Conservation (phyloP, 2,329 filamentous ascomycete species). For the Sarocladium kiliense region DNA sequence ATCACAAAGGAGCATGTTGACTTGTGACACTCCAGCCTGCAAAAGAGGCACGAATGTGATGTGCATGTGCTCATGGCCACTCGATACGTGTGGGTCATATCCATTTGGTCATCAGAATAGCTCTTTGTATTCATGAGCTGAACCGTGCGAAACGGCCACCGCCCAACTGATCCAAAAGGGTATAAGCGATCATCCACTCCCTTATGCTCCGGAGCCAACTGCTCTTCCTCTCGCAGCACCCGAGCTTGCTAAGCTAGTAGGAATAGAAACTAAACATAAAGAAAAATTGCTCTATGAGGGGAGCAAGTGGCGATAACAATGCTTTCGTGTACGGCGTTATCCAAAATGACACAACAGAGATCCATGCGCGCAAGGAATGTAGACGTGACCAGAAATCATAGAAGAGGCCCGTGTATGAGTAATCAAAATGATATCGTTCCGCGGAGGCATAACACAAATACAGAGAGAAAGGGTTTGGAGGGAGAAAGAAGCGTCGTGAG, state of each 20-base stretch:
- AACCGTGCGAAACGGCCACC: neutral
- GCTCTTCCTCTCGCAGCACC: neutral
- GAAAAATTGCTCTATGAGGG: neutral
- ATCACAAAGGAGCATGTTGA: too few species aligned
- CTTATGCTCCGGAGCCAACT: too few species aligned
- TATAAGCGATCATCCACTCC: neutral
- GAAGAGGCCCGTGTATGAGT: neutral
- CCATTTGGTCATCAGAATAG: too few species aligned
- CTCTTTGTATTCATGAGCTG: neutral
- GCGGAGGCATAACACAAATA: neutral
- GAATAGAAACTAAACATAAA: neutral
- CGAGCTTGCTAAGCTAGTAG: neutral
- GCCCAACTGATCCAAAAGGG: neutral
- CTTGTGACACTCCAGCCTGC: too few species aligned
- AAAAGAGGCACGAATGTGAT: too few species aligned
- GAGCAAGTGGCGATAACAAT: neutral
- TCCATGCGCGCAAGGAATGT: too few species aligned
- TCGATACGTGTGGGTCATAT: too few species aligned
- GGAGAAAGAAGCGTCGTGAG: too few species aligned
- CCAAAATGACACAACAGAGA: too few species aligned
- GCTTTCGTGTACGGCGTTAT: constrained; percentile 9
- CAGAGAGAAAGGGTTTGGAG: neutral
- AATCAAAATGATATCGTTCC: neutral
- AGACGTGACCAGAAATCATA: neutral
- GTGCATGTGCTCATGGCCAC: too few species aligned